Percentiles rank a stretch among this genome's conserved stretches.
phyloP scores from a whole-genome alignment of 192 early-diverging fungal genomes.

The Podila horticola region DNA sequence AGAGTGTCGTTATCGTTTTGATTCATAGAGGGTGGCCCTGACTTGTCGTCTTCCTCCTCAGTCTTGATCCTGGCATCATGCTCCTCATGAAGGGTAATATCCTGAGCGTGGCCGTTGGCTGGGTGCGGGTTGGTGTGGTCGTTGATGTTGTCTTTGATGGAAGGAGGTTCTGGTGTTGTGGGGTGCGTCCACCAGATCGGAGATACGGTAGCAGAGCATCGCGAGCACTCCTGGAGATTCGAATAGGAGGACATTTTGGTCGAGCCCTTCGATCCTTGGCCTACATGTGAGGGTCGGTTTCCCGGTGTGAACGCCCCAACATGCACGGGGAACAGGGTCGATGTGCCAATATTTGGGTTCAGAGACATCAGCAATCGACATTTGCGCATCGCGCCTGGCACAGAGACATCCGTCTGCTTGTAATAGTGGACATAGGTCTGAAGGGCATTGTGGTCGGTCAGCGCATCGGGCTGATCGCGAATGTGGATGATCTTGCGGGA shows the following conservation, averaged over 20 bases:
- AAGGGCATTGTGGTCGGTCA: slow-evolving; percentile 37
- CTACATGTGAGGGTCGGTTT: slow-evolving; percentile 16
- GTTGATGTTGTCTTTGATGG: neutral
- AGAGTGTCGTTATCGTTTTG: too few relatives aligned
- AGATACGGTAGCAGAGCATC: slow-evolving; percentile 36
- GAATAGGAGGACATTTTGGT: slow-evolving; percentile 1
- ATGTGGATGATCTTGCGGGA: slow-evolving; percentile 45
- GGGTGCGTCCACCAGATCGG: slow-evolving; percentile 57
- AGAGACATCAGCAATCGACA: slow-evolving; percentile 36
- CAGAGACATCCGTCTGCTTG: slow-evolving; percentile 45
- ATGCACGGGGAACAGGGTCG: slow-evolving; percentile 9
- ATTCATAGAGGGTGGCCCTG: neutral
- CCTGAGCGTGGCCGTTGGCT: too few relatives aligned
- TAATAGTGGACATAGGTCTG: slow-evolving; percentile 55
- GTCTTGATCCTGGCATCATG: neutral
- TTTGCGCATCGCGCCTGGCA: slow-evolving; percentile 58
- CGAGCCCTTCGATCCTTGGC: slow-evolving; percentile 15
- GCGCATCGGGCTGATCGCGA: slow-evolving; percentile 27
- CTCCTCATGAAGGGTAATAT: neutral
- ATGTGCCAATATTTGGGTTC: slow-evolving; percentile 26
- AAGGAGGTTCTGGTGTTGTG: neutral
- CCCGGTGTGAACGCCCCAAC: neutral
- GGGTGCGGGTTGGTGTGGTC: too few relatives aligned
- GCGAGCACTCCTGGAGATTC: slow-evolving; percentile 13
- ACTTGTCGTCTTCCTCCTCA: neutral